Evolutionary conservation across 352 stramenopile genomes (phyloP), one percentile per base, ranked within the genome.

Genomic region (Globisporangium middletonii): DNA sequence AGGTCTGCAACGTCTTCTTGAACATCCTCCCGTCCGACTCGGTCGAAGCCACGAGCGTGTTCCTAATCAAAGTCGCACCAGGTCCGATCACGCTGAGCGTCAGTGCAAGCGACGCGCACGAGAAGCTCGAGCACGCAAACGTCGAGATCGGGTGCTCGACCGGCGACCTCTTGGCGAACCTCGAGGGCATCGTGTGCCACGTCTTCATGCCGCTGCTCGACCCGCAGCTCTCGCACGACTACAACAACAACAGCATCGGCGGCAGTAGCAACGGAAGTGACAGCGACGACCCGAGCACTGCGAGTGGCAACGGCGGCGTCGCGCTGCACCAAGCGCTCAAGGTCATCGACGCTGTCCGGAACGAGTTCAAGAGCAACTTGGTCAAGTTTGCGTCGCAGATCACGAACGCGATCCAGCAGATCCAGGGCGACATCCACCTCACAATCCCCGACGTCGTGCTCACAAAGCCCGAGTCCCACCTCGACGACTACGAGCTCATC

Each of bases 301-400:
- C 26, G 4, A 59, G 12, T 15, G 47, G 50, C 8, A 59, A 16
- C 27, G 49, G 16, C n/a, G 42, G 55, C 4, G 33, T 62, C 16
- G 59, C 53, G 12, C 19, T 57, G 6, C 72, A 79, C 19, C 76
- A 92, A 53, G 83, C 78, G 4, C 67, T 90, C 1, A 90, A 94
- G 44, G 73, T 92, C 8, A 92, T 92, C 18, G 86, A 94, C 49
- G 79, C 83, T 7, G 77, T 89, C 23, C 81, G 86, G 4, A 93
- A 89, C 42, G 88, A 97, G 45, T 95, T 97, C 56, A 88, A 93
- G 61, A 85, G 80, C 55, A 97, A 96, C 46, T 62, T 97, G 15
- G 71, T 90, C 43, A 97, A 97, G 62, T 98, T 98, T 55, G 79
- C 93, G 37, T 92, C 86, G 9, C 90, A 97, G 45, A 94, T 98